phyloP scores from a whole-genome alignment of 106 monocot species.

The Alisma plantagoaquatica region DNA sequence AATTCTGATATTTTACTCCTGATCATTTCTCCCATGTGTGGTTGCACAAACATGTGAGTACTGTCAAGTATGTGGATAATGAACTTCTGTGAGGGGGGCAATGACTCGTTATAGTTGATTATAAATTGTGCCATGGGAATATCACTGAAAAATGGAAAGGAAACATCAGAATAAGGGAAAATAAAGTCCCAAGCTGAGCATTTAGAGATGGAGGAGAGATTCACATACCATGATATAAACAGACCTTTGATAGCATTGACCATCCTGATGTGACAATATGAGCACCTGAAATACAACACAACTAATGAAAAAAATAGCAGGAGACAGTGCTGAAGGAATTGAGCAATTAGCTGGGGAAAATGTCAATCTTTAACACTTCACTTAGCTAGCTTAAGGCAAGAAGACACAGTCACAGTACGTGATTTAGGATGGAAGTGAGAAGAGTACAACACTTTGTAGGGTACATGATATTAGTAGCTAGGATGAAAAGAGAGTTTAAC shows the following conservation, averaged over 20 bases:
- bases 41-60: conserved; percentile 80
- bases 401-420: no score
- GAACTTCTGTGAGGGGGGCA: conserved; percentile 63
- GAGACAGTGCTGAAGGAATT: no score
- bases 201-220: not conserved
- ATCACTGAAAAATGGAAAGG: conserved; percentile 32
- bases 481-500: no score
- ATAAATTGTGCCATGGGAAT: conserved; percentile 88
- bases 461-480: no score
- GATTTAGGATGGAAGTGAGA: no score
- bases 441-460: no score
- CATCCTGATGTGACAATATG: no score
- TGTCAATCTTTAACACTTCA: no score
- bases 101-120: conserved; percentile 51
- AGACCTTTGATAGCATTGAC: conserved; percentile 90
- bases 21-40: conserved; percentile 65
- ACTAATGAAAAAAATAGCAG: no score
- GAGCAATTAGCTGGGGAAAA: no score
- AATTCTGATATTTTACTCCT: conserved; percentile 59
- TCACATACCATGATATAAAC: conserved; percentile 67
- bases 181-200: not conserved
- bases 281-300: no score
- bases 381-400: no score
- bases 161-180: not conserved
- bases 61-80: conserved; percentile 61